Percentiles rank a stretch among this genome's conserved stretches.
Evolutionary conservation across 2,329 filamentous ascomycete species (phyloP).

Genomic region (Phialemoniopsis sp.): DNA sequence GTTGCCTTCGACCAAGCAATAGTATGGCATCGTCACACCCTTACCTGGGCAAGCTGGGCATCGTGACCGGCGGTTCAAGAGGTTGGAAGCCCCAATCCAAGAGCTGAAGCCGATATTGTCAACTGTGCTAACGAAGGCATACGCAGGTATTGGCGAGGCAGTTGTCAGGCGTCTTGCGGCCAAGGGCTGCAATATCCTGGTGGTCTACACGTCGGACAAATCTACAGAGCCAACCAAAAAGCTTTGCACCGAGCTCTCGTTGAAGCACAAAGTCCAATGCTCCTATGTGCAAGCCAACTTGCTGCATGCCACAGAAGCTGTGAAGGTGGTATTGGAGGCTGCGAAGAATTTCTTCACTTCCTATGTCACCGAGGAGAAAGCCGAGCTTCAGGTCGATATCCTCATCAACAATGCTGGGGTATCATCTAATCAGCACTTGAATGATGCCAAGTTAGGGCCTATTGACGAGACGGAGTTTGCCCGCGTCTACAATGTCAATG

Average conservation of each 20-base stretch:
- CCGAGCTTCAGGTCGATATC: constrained; percentile 63
- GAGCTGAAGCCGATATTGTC: not conserved
- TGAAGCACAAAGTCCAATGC: constrained; percentile 55
- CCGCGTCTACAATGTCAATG: constrained; percentile 73
- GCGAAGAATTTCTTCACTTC: constrained; percentile 32
- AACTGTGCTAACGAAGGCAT: constrained; percentile 18
- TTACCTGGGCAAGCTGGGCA: constrained; percentile 72
- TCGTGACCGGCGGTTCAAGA: constrained; percentile 64
- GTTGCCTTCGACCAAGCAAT: no score
- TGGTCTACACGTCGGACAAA: constrained; percentile 60
- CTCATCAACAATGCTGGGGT: constrained; percentile 84
- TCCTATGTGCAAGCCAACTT: constrained; percentile 69
- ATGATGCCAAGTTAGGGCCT: constrained; percentile 61
- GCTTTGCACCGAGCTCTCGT: constrained; percentile 57
- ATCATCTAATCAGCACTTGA: constrained; percentile 49
- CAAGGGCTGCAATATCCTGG: constrained; percentile 65
- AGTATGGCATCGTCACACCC: constrained; percentile 17
- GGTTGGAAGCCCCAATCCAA: constrained; percentile 21
- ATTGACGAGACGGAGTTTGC: constrained; percentile 64
- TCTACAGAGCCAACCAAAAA: constrained; percentile 44
- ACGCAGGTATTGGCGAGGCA: constrained; percentile 69
- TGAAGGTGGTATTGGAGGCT: constrained; percentile 26
- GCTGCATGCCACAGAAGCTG: constrained; percentile 54
- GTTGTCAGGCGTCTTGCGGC: constrained; percentile 65
- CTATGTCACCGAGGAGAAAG: constrained; percentile 35